phyloP scores from a whole-genome alignment of 345 rosid species.

The Toxicodendron radicans region DNA sequence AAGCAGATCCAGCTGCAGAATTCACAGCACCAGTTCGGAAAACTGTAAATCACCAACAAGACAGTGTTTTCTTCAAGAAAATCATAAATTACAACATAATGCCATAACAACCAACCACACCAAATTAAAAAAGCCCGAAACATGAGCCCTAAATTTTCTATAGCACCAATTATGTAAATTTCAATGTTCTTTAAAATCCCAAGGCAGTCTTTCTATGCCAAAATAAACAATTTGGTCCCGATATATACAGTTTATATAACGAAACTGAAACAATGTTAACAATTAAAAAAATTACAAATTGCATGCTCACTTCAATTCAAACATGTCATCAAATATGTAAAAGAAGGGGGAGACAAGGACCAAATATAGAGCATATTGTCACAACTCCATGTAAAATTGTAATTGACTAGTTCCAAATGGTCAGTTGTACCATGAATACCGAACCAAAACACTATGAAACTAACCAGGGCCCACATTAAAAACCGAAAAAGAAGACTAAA shows the following conservation, averaged over 20 bases:
- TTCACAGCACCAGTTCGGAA: conserved; percentile 84
- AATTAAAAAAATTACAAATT: neutral
- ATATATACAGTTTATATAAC: neutral
- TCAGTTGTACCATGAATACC: too few relatives aligned
- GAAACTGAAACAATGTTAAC: neutral
- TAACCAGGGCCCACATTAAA: too few relatives aligned
- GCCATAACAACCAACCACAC: neutral
- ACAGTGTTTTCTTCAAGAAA: neutral
- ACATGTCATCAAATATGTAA: neutral
- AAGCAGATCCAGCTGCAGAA: conserved; percentile 94
- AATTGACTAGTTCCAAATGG: too few relatives aligned
- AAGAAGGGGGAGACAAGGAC: too few relatives aligned
- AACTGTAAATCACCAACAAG: conserved; percentile 40
- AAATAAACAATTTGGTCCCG: neutral
- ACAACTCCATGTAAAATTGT: neutral
- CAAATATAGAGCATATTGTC: neutral
- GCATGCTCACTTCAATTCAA: neutral
- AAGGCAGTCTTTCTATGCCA: neutral
- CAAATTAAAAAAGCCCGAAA: neutral
- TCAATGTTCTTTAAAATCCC: neutral
- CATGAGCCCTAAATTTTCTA: neutral
- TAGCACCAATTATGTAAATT: neutral
- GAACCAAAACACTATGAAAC: too few relatives aligned
- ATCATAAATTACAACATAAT: neutral
- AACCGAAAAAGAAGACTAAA: too few relatives aligned